Conservation (phyloP, 441 rosid genomes). For the Eruca vesicaria region DNA sequence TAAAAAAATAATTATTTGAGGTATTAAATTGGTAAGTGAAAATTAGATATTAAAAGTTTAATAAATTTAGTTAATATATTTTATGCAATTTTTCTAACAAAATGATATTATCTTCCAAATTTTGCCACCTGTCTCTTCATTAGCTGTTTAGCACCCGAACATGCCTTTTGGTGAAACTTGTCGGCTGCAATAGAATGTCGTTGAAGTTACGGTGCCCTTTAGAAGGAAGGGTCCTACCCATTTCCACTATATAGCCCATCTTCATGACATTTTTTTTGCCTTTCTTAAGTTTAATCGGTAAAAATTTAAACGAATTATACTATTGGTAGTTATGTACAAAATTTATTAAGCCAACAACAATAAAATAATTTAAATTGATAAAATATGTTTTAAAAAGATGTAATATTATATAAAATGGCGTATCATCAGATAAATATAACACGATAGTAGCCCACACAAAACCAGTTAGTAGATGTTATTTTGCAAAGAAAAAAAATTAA, state of each 20-base stretch:
- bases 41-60: no score
- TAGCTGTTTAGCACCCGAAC: constrained; percentile 15
- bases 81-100: not conserved
- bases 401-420: not conserved
- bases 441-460: not conserved
- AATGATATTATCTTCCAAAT: not conserved
- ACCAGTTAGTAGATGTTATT: not conserved
- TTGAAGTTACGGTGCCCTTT: constrained; percentile 25
- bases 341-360: not conserved
- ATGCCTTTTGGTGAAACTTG: constrained; percentile 22
- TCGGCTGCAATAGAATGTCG: constrained; percentile 21
- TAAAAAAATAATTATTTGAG: no score
- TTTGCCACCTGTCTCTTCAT: not conserved
- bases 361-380: not conserved
- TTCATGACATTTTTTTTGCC: not conserved
- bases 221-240: constrained; percentile 5
- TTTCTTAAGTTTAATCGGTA: not conserved
- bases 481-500: not conserved
- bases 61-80: no score
- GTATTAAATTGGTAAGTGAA: no score
- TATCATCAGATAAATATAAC: not conserved
- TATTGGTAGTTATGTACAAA: not conserved
- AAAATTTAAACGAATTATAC: not conserved
- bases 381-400: not conserved
- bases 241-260: constrained; percentile 9